These are phyloP conservation scores for Farysia itapuensis DNA, from an alignment of 1,284 basidiomycete genomes.

Conservation along the genomic window DNA sequence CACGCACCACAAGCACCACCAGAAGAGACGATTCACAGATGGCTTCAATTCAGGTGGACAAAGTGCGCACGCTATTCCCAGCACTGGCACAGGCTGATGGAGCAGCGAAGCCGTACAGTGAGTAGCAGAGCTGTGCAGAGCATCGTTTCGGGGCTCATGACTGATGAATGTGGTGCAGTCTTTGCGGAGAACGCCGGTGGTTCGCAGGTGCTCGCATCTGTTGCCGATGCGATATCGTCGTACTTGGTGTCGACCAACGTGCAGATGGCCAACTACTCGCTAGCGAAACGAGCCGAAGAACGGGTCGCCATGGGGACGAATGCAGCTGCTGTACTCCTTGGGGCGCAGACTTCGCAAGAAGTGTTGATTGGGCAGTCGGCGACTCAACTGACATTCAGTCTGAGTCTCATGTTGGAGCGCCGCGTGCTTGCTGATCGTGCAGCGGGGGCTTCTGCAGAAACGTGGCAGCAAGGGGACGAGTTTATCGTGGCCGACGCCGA, in stretches of 20 bases:
- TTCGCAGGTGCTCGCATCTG: slow-evolving; percentile 65
- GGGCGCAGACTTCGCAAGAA: slow-evolving; percentile 68
- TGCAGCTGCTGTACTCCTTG: slow-evolving; percentile 68
- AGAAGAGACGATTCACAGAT: too few species aligned
- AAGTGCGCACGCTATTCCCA: slow-evolving; percentile 1
- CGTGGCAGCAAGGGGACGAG: slow-evolving; percentile 70
- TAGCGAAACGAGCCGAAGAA: slow-evolving; percentile 65
- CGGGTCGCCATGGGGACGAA: slow-evolving; percentile 66
- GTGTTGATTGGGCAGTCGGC: slow-evolving; percentile 67
- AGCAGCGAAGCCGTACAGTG: too few species aligned
- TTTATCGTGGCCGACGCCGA: slow-evolving; percentile 72
- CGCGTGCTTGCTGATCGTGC: slow-evolving; percentile 3
- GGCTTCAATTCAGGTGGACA: too few species aligned
- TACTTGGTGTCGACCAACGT: slow-evolving; percentile 73
- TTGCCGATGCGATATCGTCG: slow-evolving; percentile 68
- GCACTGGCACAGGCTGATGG: not conserved
- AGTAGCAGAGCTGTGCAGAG: too few species aligned
- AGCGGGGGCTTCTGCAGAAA: slow-evolving; percentile 66
- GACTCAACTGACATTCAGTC: slow-evolving; percentile 20
- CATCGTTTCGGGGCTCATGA: too few species aligned
- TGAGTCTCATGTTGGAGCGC: slow-evolving; percentile 29
- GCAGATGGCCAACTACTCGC: slow-evolving; percentile 69
- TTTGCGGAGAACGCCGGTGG: slow-evolving; percentile 79
- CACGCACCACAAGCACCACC: too few species aligned
- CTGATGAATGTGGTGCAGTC: too few species aligned